Evolutionary conservation across 2,329 filamentous ascomycete genomes (phyloP), one percentile per base, ranked within the genome.

Genomic region (Cryoendolithus antarcticus): DNA sequence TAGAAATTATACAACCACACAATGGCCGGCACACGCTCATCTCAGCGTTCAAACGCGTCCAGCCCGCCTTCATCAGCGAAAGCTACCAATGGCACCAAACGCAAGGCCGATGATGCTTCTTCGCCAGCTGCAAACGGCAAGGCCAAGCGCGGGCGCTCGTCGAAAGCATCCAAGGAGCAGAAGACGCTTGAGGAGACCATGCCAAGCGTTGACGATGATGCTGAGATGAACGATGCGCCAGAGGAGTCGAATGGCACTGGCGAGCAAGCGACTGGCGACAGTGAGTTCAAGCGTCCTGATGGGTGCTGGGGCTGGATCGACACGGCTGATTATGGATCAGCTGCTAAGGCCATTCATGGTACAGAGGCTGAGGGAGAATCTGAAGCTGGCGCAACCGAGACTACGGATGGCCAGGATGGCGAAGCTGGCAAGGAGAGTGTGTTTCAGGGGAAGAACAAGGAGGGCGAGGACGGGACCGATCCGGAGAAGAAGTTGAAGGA

Each of bases 141-240:
- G 47, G 61, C 61, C 12, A 64, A 61, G 46, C 62, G 65, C 37
- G 51, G 49, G 9, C 38, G 42, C 15, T 42, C 54, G 6, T 40
- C 51, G 10, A 67, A 64, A 46, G 62, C 54, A 6, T 39, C 50
- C 9, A 66, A 63, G 45, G 62, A 63, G 43, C 71, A 75, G 50
- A 65, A 65, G 47, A 72, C 68, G 0, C 61, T 74, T 28, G 71
- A 75, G 43, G 68, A 74, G 45, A 66, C 63, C 1, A 55, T 72
- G 32, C 58, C 60, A 7, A 51, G 80, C 15, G 47, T 45, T 9
- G 48, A 49, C 28, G 41, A 38, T 24, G 35, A 30, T 11, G 40
- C 32, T 11, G 50, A 43, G 11, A 38, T 10, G 43, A 59, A 13
- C n/a, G 34, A 41, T n/a, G 39, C 36, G n/a, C 11, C 28, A 4